Base-by-base conservation (phyloP, 73 alveolate species). In the Symbiodinium natans region DNA sequence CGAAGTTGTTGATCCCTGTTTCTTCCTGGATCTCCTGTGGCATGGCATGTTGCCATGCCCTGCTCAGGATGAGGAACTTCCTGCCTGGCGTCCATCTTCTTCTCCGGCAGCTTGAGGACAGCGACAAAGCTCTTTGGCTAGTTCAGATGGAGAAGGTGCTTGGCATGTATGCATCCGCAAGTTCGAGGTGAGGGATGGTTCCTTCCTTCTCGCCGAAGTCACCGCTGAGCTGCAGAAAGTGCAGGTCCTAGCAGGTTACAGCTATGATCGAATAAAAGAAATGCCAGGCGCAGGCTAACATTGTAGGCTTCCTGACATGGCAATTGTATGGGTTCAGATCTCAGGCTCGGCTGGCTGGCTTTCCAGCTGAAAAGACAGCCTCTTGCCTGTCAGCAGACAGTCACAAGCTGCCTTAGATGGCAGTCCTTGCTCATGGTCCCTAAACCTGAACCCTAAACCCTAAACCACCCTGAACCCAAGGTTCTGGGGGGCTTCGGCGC, bases 401-500 rank as follows among this genome's bases (percentile, higher is more conserved):
- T 25, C 27, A 23, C 9, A 1, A 27, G 13, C 10, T 63, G 80
- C 80, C 80, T 15, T 46, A n/a, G n/a, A n/a, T n/a, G n/a, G n/a
- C n/a, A n/a, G n/a, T n/a, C n/a, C n/a, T n/a, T n/a, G n/a, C n/a
- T n/a, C n/a, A n/a, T n/a, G n/a, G n/a, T n/a, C n/a, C n/a, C n/a
- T n/a, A n/a, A n/a, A n/a, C n/a, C n/a, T n/a, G n/a, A n/a, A n/a
- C n/a, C n/a, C n/a, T n/a, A n/a, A n/a, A n/a, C n/a, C n/a, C n/a
- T n/a, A n/a, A n/a, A n/a, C n/a, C n/a, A n/a, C n/a, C n/a, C n/a
- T n/a, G n/a, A n/a, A n/a, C n/a, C n/a, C n/a, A 29, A 41, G 39
- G 54, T 90, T 9, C 41, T 90, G 87, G 97, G 97, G 29, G 97
- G 97, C 29, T 90, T 90, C 54, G 97, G 97, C 9, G 97, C 97